Percentiles rank a stretch among this genome's conserved stretches.
phyloP scores from a whole-genome alignment of 1,284 basidiomycete species.

The Ceratobasidium sp. region DNA sequence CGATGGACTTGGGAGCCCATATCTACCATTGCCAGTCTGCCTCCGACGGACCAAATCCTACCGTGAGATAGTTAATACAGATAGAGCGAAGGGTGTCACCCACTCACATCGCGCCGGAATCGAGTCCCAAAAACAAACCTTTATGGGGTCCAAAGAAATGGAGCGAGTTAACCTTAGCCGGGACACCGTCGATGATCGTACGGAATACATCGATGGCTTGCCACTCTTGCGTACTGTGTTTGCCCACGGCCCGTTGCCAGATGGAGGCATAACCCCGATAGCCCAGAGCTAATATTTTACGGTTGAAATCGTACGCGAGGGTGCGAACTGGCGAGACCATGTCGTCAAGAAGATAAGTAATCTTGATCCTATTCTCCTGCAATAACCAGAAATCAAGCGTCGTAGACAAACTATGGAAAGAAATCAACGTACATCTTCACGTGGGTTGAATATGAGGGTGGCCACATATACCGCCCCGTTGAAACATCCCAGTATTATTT shows the following conservation, averaged over 20 bases:
- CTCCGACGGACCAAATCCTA: background rate
- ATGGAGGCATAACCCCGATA: background rate
- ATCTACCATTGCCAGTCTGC: background rate
- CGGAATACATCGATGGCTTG: background rate
- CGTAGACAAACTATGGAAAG: no score
- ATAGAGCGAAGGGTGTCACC: no score
- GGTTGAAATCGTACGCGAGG: background rate
- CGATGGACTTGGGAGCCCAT: background rate
- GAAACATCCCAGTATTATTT: background rate
- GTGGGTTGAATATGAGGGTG: background rate
- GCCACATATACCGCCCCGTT: background rate
- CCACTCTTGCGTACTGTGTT: background rate
- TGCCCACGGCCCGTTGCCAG: no score
- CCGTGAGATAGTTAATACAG: background rate
- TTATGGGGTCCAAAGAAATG: background rate
- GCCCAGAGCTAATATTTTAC: background rate
- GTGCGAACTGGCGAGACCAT: background rate
- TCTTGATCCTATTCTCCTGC: background rate
- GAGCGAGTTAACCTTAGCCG: background rate
- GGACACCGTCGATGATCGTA: background rate
- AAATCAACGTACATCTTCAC: no score
- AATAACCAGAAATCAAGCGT: no score
- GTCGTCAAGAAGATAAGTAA: background rate
- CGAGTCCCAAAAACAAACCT: background rate
- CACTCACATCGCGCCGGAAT: background rate